phyloP scores from a whole-genome alignment of 2,329 filamentous ascomycete species.

The Diaporthe sp. region DNA sequence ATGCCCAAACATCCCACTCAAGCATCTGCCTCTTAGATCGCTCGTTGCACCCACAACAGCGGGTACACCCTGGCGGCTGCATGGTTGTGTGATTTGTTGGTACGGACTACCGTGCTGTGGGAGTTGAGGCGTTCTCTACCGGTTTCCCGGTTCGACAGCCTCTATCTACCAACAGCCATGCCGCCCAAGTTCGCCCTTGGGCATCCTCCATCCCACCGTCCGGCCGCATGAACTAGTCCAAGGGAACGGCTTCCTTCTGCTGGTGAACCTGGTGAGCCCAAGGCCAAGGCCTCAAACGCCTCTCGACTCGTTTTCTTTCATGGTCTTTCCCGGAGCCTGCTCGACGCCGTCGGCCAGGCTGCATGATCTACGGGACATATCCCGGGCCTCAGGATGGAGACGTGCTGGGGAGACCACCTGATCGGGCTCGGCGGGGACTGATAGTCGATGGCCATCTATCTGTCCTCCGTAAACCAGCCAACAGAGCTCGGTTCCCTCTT shows the following conservation, averaged over 20 bases:
- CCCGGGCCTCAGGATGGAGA: slow-evolving; percentile 12
- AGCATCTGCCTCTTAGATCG: not conserved
- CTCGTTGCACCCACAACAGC: slow-evolving; percentile 21
- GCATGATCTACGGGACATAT: slow-evolving; percentile 30
- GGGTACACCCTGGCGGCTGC: slow-evolving; percentile 19
- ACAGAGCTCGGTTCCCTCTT: slow-evolving; percentile 25
- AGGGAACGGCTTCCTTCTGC: slow-evolving; percentile 27
- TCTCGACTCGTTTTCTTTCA: not conserved
- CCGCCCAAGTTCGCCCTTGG: not conserved
- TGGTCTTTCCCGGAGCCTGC: not conserved
- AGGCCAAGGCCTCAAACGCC: not conserved
- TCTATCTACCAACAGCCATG: slow-evolving; percentile 16
- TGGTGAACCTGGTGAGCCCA: slow-evolving; percentile 23
- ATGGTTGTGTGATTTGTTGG: slow-evolving; percentile 14
- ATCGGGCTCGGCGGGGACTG: slow-evolving; percentile 32
- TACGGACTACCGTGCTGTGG: slow-evolving; percentile 21
- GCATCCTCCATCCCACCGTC: slow-evolving; percentile 13
- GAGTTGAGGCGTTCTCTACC: slow-evolving; percentile 20
- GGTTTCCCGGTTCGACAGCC: not conserved
- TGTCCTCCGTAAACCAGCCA: slow-evolving; percentile 40
- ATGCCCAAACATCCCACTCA: slow-evolving; percentile 13
- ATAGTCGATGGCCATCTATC: slow-evolving; percentile 28
- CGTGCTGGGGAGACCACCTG: slow-evolving; percentile 10
- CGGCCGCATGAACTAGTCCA: slow-evolving; percentile 22
- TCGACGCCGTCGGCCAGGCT: slow-evolving; percentile 43